Evolutionary conservation across 1,284 basidiomycete species (phyloP), one percentile per base, ranked within the genome.

Genomic region (Neonothopanus nambi): DNA sequence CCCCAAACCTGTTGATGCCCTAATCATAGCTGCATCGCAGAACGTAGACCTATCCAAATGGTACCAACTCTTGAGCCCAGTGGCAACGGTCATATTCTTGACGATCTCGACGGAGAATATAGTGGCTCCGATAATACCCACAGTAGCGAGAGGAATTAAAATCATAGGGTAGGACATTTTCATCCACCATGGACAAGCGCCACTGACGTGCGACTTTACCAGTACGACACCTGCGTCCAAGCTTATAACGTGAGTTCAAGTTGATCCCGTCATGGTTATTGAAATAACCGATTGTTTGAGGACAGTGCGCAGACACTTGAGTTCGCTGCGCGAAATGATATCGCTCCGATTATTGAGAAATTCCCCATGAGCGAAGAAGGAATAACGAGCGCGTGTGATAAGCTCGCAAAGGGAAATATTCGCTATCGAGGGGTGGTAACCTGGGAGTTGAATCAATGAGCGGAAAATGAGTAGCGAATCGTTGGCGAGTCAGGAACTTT

Each of bases 341-440:
- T 60, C n/a, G n/a, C 21, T n/a, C 65, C 69, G 2, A 50, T 70
- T 1, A 53, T 63, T 9, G 61, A 71, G 26, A 48, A 60, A 33
- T 71, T 70, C 35, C 55, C 65, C 8, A 60, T 70, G 60, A 61
- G 38, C 12, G 58, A 60, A 39, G 57, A 61, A 0, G 69, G 69
- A 1, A 67, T 70, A 2, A 64, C 66, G 39, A 57, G 64, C 1
- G 70, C 69, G 23, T 57, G 70, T 50, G 23, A 21, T n/a, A 62
- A 51, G 41, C 54, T 71, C 5, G 56, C 56, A 3, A 44, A 54
- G 2, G 69, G 69, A 2, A 52, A 56, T 21, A 21, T 72, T 21
- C 60, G 70, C 17, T 71, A 71, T 15, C 58, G 69, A 30, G 69
- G 62, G 0, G 69, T 70, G n/a, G 41, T 57, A 39, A 39, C 51